These are phyloP conservation scores for Reticulomyxa filosa DNA, from an alignment of 78 protist species.

Conservation along the genomic window DNA sequence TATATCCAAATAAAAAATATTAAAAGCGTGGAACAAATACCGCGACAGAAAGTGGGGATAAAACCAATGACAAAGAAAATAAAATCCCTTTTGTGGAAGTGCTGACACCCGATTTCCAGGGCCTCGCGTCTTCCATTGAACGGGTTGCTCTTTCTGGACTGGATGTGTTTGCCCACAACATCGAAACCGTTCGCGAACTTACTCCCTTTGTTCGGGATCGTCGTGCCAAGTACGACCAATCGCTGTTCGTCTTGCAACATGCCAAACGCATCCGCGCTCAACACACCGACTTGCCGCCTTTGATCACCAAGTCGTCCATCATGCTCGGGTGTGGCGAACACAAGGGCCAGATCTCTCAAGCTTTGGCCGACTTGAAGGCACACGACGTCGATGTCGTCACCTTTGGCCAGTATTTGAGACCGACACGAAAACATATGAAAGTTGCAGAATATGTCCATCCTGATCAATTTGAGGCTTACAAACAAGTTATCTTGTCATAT, in stretches of 20 bases:
- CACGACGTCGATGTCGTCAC: conserved; percentile 36
- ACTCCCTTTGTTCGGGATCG: conserved; percentile 42
- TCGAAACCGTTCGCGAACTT: conserved; percentile 24
- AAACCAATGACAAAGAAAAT: too few relatives aligned
- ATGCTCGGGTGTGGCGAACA: conserved; percentile 79
- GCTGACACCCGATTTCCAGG: conserved; percentile 9
- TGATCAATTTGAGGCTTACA: background rate
- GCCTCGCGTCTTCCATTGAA: conserved; percentile 16
- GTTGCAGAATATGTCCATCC: conserved; percentile 21
- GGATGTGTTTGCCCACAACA: conserved; percentile 75
- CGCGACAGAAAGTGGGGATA: too few relatives aligned
- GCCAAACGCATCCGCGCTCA: conserved; percentile 37
- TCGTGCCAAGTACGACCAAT: conserved; percentile 61
- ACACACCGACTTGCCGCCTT: background rate
- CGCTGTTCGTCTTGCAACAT: conserved; percentile 33
- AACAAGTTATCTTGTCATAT: background rate
- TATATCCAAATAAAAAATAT: too few relatives aligned
- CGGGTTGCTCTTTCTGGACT: conserved; percentile 40
- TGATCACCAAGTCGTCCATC: conserved; percentile 57
- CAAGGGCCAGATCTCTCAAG: conserved; percentile 39
- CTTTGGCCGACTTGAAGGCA: conserved; percentile 37
- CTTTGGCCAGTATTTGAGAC: conserved; percentile 23
- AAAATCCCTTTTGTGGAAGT: too few relatives aligned
- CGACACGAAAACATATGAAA: conserved; percentile 1
- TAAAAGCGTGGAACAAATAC: too few relatives aligned